These are phyloP conservation scores for Diaporthe sp. DNA, from an alignment of 2,329 filamentous ascomycete species.

Conservation along the genomic window DNA sequence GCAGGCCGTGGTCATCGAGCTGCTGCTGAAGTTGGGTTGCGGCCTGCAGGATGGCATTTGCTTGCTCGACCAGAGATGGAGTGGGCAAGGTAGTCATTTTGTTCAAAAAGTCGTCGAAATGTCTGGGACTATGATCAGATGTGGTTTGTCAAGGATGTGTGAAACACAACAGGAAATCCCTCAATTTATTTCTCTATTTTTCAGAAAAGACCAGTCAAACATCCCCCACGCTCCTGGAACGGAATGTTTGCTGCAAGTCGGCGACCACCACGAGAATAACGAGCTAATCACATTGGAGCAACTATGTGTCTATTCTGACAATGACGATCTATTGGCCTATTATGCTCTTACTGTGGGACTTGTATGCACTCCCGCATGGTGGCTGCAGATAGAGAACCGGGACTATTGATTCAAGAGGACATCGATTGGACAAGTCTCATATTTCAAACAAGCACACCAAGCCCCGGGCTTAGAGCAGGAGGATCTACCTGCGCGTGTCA, in stretches of 20 bases:
- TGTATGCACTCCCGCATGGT: background rate
- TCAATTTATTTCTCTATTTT: background rate
- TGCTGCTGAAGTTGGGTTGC: constrained; percentile 38
- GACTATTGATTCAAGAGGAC: background rate
- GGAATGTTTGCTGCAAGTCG: background rate
- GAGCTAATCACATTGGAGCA: background rate
- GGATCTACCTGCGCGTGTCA: background rate
- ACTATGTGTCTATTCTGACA: background rate
- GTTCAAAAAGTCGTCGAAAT: background rate
- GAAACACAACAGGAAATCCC: background rate
- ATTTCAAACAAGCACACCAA: background rate
- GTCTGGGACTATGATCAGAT: background rate
- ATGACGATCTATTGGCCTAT: background rate
- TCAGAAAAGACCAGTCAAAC: background rate
- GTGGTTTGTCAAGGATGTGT: background rate
- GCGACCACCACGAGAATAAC: background rate
- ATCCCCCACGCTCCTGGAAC: background rate
- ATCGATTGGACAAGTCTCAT: background rate
- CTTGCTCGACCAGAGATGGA: constrained; percentile 38
- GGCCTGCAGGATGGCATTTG: constrained; percentile 35
- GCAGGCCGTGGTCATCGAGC: background rate
- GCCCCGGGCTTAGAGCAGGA: background rate
- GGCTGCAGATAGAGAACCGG: background rate
- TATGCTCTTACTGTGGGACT: background rate
- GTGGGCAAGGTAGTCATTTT: background rate